A percentile compares a stretch with the other conserved stretches of the same genome.
Evolutionary conservation across 805 yeast species (phyloP).

Genomic region (Starmerella asiatica): DNA sequence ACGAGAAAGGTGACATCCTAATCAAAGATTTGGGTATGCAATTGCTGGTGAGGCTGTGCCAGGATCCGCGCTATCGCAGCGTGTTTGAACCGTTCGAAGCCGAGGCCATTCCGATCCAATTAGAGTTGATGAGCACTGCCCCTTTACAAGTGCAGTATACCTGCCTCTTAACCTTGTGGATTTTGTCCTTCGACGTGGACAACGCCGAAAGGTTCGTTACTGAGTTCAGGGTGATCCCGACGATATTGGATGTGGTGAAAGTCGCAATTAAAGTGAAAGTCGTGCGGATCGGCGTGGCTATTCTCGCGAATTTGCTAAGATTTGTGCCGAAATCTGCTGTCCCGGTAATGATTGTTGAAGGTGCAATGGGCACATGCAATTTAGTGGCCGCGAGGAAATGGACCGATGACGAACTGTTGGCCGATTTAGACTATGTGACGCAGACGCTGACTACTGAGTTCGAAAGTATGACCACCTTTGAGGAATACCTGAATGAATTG

Average conservation of each 20-base stretch:
- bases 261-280: constrained; percentile 86
- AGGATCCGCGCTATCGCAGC: constrained; percentile 40
- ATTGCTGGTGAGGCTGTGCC: constrained; percentile 46
- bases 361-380: constrained; percentile 55
- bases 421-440: constrained; percentile 49
- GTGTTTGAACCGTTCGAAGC: constrained; percentile 37
- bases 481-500: constrained; percentile 78
- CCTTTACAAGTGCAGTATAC: constrained; percentile 70
- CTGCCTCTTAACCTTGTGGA: constrained; percentile 67
- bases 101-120: constrained; percentile 37
- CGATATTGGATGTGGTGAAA: constrained; percentile 44
- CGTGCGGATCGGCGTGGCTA: constrained; percentile 68
- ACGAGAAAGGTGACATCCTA: constrained; percentile 32
- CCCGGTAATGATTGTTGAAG: constrained; percentile 55
- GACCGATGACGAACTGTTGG: constrained; percentile 81
- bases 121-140: constrained; percentile 32
- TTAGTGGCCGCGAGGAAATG: constrained; percentile 76
- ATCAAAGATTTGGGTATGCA: constrained; percentile 53
- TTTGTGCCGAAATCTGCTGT: constrained; percentile 35
- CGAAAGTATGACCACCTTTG: constrained; percentile 73
- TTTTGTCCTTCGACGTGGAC: constrained; percentile 56
- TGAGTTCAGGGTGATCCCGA: constrained; percentile 32
- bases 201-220: constrained; percentile 37
- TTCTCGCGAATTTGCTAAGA: constrained; percentile 34
- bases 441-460: constrained; percentile 58